Conservation (phyloP, 257 asterid genomes). For the Paulownia fortunei region DNA sequence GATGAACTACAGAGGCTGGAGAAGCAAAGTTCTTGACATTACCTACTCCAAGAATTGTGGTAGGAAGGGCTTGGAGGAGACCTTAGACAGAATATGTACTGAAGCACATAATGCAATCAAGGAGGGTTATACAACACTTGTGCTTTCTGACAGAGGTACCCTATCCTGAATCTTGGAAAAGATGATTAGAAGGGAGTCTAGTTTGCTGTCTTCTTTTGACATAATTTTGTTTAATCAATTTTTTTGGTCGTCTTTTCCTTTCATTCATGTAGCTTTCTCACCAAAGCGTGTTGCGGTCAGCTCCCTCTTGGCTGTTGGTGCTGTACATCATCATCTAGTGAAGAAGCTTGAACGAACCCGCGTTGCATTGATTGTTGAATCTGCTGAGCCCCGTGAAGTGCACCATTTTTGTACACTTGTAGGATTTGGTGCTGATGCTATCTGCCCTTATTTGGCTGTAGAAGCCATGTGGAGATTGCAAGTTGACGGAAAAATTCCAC, state of each 20-base stretch:
- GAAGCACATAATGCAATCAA: constrained; percentile 90
- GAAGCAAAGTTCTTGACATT: constrained; percentile 88
- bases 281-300: constrained; percentile 84
- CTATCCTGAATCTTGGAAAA: neutral
- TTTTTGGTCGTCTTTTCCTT: constrained; percentile 1
- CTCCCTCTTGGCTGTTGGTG: constrained; percentile 95
- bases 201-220: neutral
- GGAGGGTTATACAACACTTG: constrained; percentile 87
- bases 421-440: constrained; percentile 99
- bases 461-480: constrained; percentile 97
- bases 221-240: constrained; percentile 6
- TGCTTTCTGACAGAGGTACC: constrained; percentile 96
- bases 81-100: constrained; percentile 83
- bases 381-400: constrained; percentile 99
- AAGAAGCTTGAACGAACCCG: constrained; percentile 93
- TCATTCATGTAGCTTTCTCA: constrained; percentile 72
- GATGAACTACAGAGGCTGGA: constrained; percentile 98
- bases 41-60: constrained; percentile 78
- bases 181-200: constrained; percentile 2
- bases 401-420: constrained; percentile 98
- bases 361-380: constrained; percentile 87
- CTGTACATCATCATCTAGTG: constrained; percentile 97
- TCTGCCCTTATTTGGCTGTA: constrained; percentile 92
- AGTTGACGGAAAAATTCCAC: constrained; percentile 96
- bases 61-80: constrained; percentile 88